A percentile compares a stretch with the other conserved stretches of the same genome.
Evolutionary conservation across 176 grass and related monocot species (phyloP).

Genomic region (Elaeis guineensis): DNA sequence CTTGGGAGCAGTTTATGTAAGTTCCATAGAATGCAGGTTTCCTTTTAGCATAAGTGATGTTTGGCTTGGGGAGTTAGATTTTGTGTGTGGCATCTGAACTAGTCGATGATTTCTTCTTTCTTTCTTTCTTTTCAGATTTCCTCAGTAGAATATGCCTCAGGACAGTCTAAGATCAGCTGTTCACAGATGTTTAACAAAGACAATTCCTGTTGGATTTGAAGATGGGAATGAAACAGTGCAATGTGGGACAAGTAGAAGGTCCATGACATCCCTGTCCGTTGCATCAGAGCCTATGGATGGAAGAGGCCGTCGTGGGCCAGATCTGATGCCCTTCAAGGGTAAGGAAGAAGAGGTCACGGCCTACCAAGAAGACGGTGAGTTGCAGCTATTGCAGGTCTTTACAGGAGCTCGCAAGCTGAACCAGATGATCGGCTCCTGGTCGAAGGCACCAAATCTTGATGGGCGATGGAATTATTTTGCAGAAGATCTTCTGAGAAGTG

Average conservation of each 20-base stretch:
- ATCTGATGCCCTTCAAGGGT: slow-evolving; percentile 17
- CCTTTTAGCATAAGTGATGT: slow-evolving; percentile 2
- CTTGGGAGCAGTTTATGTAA: too few species aligned
- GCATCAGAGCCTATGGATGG: slow-evolving; percentile 30
- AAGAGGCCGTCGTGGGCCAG: slow-evolving; percentile 20
- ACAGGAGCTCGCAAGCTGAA: slow-evolving; percentile 10
- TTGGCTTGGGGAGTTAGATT: slow-evolving; percentile 14
- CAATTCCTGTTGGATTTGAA: slow-evolving; percentile 27
- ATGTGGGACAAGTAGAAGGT: background rate
- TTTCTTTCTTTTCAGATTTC: slow-evolving; percentile 8
- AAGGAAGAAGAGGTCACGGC: slow-evolving; percentile 31
- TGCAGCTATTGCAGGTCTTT: slow-evolving; percentile 25
- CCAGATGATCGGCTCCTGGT: slow-evolving; percentile 16
- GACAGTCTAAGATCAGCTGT: slow-evolving; percentile 79
- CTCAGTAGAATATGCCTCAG: slow-evolving; percentile 56
- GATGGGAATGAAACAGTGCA: slow-evolving; percentile 30
- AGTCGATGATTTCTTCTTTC: slow-evolving; percentile 10
- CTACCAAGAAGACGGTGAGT: slow-evolving; percentile 25
- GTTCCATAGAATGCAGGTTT: slow-evolving; percentile 23
- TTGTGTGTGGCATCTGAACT: slow-evolving; percentile 23
- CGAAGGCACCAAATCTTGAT: background rate
- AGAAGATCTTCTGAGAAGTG: slow-evolving; percentile 56
- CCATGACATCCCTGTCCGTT: slow-evolving; percentile 19
- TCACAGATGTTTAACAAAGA: slow-evolving; percentile 75
- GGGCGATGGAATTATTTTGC: slow-evolving; percentile 46